These are phyloP conservation scores for Parathielavia hyrcaniae DNA, from an alignment of 495 filamentous ascomycete genomes.

Conservation along the genomic window DNA sequence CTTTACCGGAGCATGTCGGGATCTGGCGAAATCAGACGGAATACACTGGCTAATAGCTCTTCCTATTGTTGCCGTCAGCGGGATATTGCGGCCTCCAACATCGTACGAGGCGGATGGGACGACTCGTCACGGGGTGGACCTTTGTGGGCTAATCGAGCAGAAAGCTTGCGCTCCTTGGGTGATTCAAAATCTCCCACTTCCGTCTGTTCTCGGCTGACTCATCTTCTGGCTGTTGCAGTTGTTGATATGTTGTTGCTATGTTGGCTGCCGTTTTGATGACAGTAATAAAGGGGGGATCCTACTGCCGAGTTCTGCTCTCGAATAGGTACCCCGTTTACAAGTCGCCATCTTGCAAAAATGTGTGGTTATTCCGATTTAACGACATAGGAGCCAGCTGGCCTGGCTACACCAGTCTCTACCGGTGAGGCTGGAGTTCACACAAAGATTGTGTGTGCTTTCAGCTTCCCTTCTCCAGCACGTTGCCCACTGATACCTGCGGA, in stretches of 20 bases:
- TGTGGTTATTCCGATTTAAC: background rate
- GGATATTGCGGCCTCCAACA: background rate
- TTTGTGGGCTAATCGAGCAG: background rate
- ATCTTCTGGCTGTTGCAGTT: background rate
- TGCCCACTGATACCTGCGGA: background rate
- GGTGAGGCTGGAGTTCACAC: background rate
- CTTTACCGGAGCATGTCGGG: background rate
- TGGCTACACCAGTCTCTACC: too few relatives aligned
- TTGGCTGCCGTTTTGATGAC: too few relatives aligned
- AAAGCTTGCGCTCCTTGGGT: background rate
- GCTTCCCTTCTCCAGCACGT: background rate
- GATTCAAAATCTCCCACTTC: background rate
- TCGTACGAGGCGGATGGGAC: conserved; percentile 8
- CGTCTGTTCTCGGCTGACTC: background rate
- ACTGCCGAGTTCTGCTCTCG: too few relatives aligned
- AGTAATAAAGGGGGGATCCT: too few relatives aligned
- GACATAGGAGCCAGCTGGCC: background rate
- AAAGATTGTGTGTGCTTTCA: conserved; percentile 1
- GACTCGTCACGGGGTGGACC: background rate
- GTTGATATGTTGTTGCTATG: background rate
- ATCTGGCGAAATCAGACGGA: background rate
- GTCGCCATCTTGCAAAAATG: too few relatives aligned
- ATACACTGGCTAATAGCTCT: background rate
- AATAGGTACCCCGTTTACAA: too few relatives aligned
- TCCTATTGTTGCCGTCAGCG: background rate